These are phyloP conservation scores for Candida pini DNA, from an alignment of 805 yeast species.

Conservation along the genomic window DNA sequence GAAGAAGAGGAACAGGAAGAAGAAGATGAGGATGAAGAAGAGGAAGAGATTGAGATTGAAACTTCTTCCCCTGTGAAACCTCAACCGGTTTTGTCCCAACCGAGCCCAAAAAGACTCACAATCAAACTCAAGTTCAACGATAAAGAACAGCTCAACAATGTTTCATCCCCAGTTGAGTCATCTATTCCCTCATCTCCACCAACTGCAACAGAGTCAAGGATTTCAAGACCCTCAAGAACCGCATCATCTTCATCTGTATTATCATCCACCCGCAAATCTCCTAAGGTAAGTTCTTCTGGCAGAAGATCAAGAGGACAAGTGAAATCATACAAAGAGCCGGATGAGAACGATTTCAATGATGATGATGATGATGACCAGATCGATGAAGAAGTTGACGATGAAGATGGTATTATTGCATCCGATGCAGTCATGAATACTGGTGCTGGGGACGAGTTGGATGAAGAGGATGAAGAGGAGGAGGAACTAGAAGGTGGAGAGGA, in stretches of 20 bases:
- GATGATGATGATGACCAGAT: conserved; percentile 18
- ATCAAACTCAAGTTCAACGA: conserved; percentile 8
- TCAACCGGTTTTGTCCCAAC: conserved; percentile 1
- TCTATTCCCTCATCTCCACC: conserved; percentile 1
- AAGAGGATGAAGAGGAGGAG: conserved; percentile 8
- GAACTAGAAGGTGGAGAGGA: conserved; percentile 10
- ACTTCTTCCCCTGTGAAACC: neutral
- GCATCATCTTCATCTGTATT: neutral
- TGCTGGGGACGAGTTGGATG: too few relatives aligned
- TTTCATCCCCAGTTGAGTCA: neutral
- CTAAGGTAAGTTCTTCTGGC: conserved; percentile 1
- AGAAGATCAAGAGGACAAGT: conserved; percentile 10
- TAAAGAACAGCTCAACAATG: conserved; percentile 1
- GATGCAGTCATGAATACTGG: too few relatives aligned
- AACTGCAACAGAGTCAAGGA: conserved; percentile 1
- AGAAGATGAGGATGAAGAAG: conserved; percentile 1
- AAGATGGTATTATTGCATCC: too few relatives aligned
- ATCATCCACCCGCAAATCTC: too few relatives aligned
- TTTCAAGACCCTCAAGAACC: neutral
- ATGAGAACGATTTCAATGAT: conserved; percentile 18
- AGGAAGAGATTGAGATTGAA: conserved; percentile 3
- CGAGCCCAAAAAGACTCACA: conserved; percentile 28
- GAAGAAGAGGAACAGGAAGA: conserved; percentile 20
- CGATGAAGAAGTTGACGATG: conserved; percentile 8
- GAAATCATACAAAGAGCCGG: conserved; percentile 17